Conservation (phyloP, 2,329 filamentous ascomycete species). For the Fusarium falciforme region DNA sequence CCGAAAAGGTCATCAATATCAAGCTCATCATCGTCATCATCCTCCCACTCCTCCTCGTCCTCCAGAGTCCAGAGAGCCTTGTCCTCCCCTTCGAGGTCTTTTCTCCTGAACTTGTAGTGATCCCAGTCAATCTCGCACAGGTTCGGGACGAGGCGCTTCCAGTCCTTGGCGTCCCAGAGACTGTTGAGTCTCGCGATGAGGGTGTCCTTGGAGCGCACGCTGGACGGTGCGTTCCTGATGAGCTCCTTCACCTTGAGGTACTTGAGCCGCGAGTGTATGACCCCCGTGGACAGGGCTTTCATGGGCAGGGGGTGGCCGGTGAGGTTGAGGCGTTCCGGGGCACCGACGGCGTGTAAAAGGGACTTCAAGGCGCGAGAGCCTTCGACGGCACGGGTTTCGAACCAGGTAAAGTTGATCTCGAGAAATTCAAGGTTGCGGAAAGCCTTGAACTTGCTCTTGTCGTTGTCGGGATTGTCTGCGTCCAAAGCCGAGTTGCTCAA, state of each 20-base stretch:
- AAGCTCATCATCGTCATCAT: background rate
- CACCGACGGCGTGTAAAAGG: constrained; percentile 22
- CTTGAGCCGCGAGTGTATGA: constrained; percentile 12
- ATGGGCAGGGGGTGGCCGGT: constrained; percentile 12
- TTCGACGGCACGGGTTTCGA: background rate
- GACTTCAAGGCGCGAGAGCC: constrained; percentile 19
- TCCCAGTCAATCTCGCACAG: constrained; percentile 27
- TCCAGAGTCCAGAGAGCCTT: constrained; percentile 19
- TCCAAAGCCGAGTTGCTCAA: constrained; percentile 2
- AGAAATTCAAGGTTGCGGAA: constrained; percentile 20
- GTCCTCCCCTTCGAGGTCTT: constrained; percentile 19
- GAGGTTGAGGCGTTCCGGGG: constrained; percentile 13
- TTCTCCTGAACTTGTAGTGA: constrained; percentile 25
- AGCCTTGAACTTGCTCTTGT: constrained; percentile 23
- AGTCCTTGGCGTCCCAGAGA: constrained; percentile 12
- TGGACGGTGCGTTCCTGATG: background rate
- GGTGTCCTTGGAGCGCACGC: background rate
- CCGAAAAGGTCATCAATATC: background rate
- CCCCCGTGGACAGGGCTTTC: background rate
- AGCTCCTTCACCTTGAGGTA: constrained; percentile 16
- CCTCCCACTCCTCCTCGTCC: constrained; percentile 30
- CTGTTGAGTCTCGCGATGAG: constrained; percentile 9
- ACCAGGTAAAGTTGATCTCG: constrained; percentile 7
- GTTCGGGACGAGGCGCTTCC: constrained; percentile 12
- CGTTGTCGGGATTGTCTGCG: background rate